Percentiles rank a stretch among this genome's conserved stretches.
Conservation (phyloP, 2,329 filamentous ascomycete species). For the Apiospora marii region DNA sequence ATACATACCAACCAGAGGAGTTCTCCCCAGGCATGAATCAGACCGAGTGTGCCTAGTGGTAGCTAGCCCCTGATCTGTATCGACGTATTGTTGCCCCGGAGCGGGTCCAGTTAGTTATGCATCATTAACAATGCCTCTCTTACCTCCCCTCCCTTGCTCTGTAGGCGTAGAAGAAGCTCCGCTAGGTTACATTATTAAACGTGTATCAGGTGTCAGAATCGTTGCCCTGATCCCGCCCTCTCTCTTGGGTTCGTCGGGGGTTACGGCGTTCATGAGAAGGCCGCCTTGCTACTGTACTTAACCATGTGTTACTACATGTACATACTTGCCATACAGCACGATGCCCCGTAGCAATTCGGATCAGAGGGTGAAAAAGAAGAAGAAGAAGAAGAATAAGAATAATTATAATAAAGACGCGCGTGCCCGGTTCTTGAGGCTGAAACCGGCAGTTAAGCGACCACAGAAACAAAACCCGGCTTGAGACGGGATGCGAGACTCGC, state of each 20-base stretch:
- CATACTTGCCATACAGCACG: too few relatives aligned
- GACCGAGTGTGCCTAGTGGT: not conserved
- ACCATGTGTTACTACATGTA: not conserved
- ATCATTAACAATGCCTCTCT: not conserved
- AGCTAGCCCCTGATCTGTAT: not conserved
- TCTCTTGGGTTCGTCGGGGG: not conserved
- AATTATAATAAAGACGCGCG: not conserved
- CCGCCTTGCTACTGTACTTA: not conserved
- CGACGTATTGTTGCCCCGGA: not conserved
- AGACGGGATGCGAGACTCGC: slow-evolving; percentile 6
- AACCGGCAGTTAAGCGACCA: slow-evolving; percentile 3
- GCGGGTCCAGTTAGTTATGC: not conserved
- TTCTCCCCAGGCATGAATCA: too few relatives aligned
- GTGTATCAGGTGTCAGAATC: not conserved
- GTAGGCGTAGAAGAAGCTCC: not conserved
- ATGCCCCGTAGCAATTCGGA: not conserved
- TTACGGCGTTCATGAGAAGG: not conserved
- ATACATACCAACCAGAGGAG: too few relatives aligned
- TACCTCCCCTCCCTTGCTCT: not conserved
- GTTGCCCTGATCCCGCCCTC: not conserved
- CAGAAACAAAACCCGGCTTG: not conserved
- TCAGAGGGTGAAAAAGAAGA: not conserved
- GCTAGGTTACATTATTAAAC: not conserved
- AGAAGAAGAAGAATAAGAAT: not conserved
- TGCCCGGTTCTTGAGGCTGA: not conserved